These are phyloP conservation scores for Eucalyptus leucophloia DNA, from an alignment of 345 rosid species.

Conservation along the genomic window DNA sequence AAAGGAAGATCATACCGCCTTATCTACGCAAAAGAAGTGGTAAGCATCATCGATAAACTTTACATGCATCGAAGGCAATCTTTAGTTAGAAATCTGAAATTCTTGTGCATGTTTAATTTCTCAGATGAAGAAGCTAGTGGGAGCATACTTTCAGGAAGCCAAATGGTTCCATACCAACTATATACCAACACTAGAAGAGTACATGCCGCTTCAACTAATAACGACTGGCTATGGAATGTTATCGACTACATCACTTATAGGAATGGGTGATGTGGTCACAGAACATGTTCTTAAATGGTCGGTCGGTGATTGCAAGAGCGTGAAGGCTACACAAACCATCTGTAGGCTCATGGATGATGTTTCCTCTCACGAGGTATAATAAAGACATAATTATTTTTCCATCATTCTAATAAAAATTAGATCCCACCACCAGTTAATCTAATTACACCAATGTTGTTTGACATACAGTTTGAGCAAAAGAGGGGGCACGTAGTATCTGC, in stretches of 20 bases:
- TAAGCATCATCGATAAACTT: not conserved
- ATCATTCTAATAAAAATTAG: not conserved
- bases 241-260: not conserved
- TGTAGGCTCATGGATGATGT: not conserved
- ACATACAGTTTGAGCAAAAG: not conserved
- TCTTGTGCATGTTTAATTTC: not conserved
- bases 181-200: not conserved
- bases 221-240: not conserved
- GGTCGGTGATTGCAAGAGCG: not conserved
- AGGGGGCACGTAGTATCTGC: slow-evolving; percentile 1
- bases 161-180: not conserved
- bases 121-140: not conserved
- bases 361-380: not conserved
- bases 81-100: not conserved
- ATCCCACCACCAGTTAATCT: not conserved
- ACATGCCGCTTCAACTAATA: not conserved
- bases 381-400: not conserved
- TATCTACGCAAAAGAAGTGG: not conserved
- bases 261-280: not conserved
- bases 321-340: not conserved
- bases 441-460: not conserved
- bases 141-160: not conserved
- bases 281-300: not conserved
- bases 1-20: not conserved
- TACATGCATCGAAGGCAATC: not conserved